Evolutionary conservation across 306 rosid species (phyloP).

Genomic region (Vigna reflexopilosa): DNA sequence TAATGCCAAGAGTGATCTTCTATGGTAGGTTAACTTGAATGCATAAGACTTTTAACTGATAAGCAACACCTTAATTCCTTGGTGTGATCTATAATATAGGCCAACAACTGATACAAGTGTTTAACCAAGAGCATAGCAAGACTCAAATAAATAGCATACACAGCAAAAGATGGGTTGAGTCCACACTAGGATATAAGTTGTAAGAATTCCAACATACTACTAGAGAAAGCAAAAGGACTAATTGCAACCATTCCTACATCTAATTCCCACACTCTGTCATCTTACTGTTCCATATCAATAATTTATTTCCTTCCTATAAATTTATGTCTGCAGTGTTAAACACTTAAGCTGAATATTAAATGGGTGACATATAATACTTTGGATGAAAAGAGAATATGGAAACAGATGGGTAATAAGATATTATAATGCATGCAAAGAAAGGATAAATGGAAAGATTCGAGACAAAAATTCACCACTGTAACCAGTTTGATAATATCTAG

Average conservation of each 20-base stretch:
- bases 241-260: conserved; percentile 19
- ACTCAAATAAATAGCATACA: too few relatives aligned
- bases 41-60: not conserved
- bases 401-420: not conserved
- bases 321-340: not conserved
- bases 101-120: not conserved
- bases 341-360: not conserved
- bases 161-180: not conserved
- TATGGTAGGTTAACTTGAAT: too few relatives aligned
- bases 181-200: not conserved
- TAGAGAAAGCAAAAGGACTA: not conserved
- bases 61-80: conserved; percentile 6
- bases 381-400: not conserved
- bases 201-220: not conserved
- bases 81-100: not conserved
- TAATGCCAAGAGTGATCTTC: too few relatives aligned
- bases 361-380: not conserved
- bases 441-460: not conserved
- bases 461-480: not conserved
- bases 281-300: not conserved
- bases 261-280: conserved; percentile 1
- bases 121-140: not conserved
- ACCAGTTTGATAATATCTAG: not conserved
- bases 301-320: not conserved
- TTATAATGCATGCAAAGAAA: not conserved